Evolutionary conservation across 2,329 filamentous ascomycete species (phyloP).

Genomic region (Ophiobolus disseminans): DNA sequence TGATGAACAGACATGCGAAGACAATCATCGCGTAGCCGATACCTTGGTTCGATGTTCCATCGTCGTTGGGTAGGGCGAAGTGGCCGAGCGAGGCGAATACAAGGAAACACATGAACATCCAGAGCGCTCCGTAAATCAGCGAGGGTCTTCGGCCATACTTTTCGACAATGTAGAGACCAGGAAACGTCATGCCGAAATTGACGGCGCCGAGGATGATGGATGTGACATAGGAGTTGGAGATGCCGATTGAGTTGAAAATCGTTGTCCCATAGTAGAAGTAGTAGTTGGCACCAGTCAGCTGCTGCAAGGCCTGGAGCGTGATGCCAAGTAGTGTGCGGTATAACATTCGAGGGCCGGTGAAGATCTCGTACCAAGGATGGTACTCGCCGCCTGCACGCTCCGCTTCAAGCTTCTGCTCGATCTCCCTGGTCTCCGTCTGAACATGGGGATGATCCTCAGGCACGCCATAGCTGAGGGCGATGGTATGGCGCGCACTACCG

Average conservation of each 20-base stretch:
- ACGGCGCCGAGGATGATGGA: slow-evolving; percentile 57
- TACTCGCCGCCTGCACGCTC: slow-evolving; percentile 53
- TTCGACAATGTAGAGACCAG: slow-evolving; percentile 57
- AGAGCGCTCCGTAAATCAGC: slow-evolving; percentile 54
- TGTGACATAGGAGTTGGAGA: slow-evolving; percentile 55
- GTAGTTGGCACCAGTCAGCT: slow-evolving; percentile 73
- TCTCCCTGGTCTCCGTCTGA: slow-evolving; percentile 61
- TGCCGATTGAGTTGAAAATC: slow-evolving; percentile 52
- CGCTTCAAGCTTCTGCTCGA: slow-evolving; percentile 62
- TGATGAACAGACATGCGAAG: slow-evolving; percentile 72
- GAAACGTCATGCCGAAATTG: slow-evolving; percentile 58
- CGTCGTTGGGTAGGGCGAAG: slow-evolving; percentile 48
- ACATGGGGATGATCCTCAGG: slow-evolving; percentile 63
- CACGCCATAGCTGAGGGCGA: slow-evolving; percentile 64
- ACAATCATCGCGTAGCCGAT: slow-evolving; percentile 69
- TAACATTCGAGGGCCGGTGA: slow-evolving; percentile 70
- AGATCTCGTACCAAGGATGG: slow-evolving; percentile 62
- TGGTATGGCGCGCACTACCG: slow-evolving; percentile 59
- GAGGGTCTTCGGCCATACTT: slow-evolving; percentile 54
- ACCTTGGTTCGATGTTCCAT: slow-evolving; percentile 43
- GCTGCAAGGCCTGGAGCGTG: slow-evolving; percentile 69
- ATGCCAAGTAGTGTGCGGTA: slow-evolving; percentile 70
- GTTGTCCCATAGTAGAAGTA: slow-evolving; percentile 65
- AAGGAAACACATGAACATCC: slow-evolving; percentile 67
- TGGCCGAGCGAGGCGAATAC: slow-evolving; percentile 57